Base-by-base conservation (phyloP, 1,284 basidiomycete species). In the Boletus smithii region DNA sequence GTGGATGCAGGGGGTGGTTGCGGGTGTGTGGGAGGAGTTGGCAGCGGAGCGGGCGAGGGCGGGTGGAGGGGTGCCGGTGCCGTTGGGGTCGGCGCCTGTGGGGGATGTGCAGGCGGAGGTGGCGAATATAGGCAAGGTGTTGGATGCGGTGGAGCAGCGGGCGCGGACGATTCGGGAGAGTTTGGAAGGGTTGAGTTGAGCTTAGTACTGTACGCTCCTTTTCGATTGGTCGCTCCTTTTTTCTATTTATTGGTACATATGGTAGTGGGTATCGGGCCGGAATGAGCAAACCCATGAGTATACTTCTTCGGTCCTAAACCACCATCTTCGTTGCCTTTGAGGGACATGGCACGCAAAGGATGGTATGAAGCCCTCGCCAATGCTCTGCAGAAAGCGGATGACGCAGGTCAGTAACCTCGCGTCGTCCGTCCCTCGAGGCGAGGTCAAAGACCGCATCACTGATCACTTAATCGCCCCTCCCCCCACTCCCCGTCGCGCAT, bases 1-100 rank as follows among this genome's bases (percentile, higher is more conserved):
- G 71, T 85, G 80, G 83, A 77, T 87, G 45, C 80, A 86, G 59
- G 76, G 79, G 8, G 76, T 88, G 46, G 77, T 88, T 41, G 78
- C 75, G 33, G 77, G 78, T 20, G 67, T 88, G 35, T 82, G 80
- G 79, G 85, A 86, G 33, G 86, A 88, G 69, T 60, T 88, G 54
- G 70, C 75, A n/a, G 65, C 66, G 35, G 72, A 71, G 32, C 61
- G 62, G 34, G 45, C 53, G 41, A 56, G 55, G 46, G 38, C 37
- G 7, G 27, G 46, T n/a, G 48, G 35, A 18, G 43, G 52, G 24
- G 38, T 54, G 24, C 14, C 48, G 18, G 47, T 61, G 10, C 58
- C 58, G 16, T 45, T 50, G 39, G 46, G 48, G 11, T 41, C 49
- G 33, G 46, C 49, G 20, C 61, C 61, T 1, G 42, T 59, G n/a